Evolutionary conservation across 2,329 filamentous ascomycete species (phyloP).

Genomic region (Triangularia verruculosa): DNA sequence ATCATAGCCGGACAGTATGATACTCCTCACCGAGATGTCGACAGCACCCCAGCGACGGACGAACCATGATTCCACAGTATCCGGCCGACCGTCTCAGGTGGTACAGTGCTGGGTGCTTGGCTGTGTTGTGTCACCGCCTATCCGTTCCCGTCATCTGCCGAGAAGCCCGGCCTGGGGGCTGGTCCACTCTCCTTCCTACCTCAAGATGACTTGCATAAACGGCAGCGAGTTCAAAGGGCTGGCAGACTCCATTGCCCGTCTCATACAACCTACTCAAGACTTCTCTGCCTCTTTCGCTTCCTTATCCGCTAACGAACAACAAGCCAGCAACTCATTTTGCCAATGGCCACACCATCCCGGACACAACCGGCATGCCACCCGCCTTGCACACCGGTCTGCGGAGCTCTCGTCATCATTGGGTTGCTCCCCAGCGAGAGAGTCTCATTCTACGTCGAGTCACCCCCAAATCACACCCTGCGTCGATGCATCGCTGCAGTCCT

Average conservation of each 20-base stretch:
- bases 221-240: neutral
- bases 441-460: neutral
- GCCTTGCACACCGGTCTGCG: neutral
- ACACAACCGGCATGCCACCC: neutral
- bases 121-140: slow-evolving; percentile 23
- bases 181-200: neutral
- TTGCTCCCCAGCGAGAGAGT: neutral
- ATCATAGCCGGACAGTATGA: neutral
- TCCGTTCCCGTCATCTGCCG: slow-evolving; percentile 23
- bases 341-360: neutral
- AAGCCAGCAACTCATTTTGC: neutral
- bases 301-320: neutral
- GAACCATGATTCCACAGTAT: slow-evolving; percentile 6
- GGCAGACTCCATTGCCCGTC: neutral
- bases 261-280: neutral
- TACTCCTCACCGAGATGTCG: neutral
- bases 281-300: neutral
- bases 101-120: neutral
- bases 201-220: slow-evolving; percentile 17
- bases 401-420: neutral
- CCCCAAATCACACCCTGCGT: neutral
- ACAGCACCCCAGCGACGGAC: neutral
- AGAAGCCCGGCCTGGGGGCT: slow-evolving; percentile 7
- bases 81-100: slow-evolving; percentile 4
- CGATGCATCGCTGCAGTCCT: neutral